Evolutionary conservation across 192 early-diverging fungal genomes (phyloP).

Genomic region (Linnemannia schmuckeri): DNA sequence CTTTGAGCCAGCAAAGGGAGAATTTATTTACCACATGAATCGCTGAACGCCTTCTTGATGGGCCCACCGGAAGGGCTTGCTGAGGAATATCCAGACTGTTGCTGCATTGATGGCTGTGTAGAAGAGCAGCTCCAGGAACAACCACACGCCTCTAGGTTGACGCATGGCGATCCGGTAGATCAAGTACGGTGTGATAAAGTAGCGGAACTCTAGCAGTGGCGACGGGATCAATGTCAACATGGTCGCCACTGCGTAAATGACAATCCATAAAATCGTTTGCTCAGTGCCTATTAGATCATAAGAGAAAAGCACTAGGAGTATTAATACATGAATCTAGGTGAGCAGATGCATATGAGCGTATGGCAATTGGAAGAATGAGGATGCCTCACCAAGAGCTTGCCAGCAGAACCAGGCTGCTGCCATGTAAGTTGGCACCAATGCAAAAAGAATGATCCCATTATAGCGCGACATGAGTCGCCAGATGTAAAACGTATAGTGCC

Average conservation of each 20-base stretch:
- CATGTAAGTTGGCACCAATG: slow-evolving; percentile 76
- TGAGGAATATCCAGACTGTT: slow-evolving; percentile 85
- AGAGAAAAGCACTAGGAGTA: not conserved
- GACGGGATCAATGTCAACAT: slow-evolving; percentile 86
- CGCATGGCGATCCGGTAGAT: slow-evolving; percentile 79
- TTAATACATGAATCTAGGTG: no score
- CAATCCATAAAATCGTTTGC: slow-evolving; percentile 65
- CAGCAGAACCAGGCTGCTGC: slow-evolving; percentile 57
- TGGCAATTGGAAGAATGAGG: not conserved
- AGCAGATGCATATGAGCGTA: not conserved
- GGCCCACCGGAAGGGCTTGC: slow-evolving; percentile 81
- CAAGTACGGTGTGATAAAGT: slow-evolving; percentile 91
- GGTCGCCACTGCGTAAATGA: slow-evolving; percentile 67
- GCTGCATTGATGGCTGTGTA: slow-evolving; percentile 71
- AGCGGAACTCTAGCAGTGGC: slow-evolving; percentile 94
- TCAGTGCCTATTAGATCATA: slow-evolving; percentile 33
- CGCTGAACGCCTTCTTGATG: slow-evolving; percentile 78
- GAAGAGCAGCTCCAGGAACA: slow-evolving; percentile 59
- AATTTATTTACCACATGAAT: slow-evolving; percentile 90
- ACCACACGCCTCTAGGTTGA: slow-evolving; percentile 32
- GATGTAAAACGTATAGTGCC: slow-evolving; percentile 96
- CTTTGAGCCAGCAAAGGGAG: slow-evolving; percentile 9
- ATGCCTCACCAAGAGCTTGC: slow-evolving; percentile 60
- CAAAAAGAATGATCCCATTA: slow-evolving; percentile 68
- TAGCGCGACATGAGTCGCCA: slow-evolving; percentile 85